A percentile compares a stretch with the other conserved stretches of the same genome.
Conservation (phyloP, 305 asterid species). For the Fraxinus xanthoxyloides region DNA sequence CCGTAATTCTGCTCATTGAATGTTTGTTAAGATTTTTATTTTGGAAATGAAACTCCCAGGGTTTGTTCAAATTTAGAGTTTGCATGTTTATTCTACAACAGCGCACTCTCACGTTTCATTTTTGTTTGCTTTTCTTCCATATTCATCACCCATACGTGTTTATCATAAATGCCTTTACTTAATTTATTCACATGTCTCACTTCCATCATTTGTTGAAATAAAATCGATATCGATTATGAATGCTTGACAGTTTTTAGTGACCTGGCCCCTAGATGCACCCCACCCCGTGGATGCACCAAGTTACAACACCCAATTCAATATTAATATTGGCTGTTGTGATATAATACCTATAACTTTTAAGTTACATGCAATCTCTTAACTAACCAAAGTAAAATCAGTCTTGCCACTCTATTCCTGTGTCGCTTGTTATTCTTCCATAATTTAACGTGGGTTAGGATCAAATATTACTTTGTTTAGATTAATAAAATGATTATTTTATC, state of each 20-base stretch:
- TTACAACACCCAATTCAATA: neutral
- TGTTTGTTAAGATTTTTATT: neutral
- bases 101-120: neutral
- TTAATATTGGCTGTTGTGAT: neutral
- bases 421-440: neutral
- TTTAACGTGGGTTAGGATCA: neutral
- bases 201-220: neutral
- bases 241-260: neutral
- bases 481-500: neutral
- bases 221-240: neutral
- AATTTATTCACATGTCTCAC: neutral
- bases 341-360: constrained; percentile 9
- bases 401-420: neutral
- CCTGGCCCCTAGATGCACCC: neutral
- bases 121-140: neutral
- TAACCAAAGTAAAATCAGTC: neutral
- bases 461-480: constrained; percentile 6
- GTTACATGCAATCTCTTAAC: constrained; percentile 8
- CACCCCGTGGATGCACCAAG: neutral
- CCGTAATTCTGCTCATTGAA: neutral
- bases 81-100: neutral
- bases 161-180: neutral
- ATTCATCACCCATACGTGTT: neutral
- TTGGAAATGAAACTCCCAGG: neutral
- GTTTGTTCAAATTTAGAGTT: neutral